These are phyloP conservation scores for Elaeagnus macrophylla DNA, from an alignment of 306 rosid species.

Conservation along the genomic window DNA sequence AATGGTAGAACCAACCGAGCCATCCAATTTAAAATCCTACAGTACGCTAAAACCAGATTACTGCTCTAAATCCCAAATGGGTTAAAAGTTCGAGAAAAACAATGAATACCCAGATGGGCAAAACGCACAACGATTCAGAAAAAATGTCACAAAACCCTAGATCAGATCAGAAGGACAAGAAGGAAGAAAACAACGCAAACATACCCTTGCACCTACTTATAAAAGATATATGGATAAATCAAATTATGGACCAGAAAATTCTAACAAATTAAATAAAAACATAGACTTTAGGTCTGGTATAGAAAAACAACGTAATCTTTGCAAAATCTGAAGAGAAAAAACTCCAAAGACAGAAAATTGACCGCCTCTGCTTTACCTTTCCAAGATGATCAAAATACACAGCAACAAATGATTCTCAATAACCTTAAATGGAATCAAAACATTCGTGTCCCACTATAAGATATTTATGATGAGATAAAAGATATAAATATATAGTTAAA, in stretches of 20 bases:
- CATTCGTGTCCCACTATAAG: not conserved
- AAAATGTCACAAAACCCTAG: constrained; percentile 27
- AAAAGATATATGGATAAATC: constrained; percentile 32
- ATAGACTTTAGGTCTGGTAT: not conserved
- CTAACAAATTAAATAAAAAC: constrained; percentile 14
- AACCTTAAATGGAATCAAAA: not conserved
- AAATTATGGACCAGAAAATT: constrained; percentile 39
- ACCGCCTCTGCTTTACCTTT: constrained; percentile 11
- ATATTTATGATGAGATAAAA: not conserved
- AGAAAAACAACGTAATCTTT: not conserved
- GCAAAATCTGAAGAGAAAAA: not conserved
- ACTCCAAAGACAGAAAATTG: not conserved
- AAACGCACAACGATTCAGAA: constrained; percentile 17
- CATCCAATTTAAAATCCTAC: constrained; percentile 30
- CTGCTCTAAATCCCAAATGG: not conserved
- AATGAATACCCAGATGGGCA: constrained; percentile 22
- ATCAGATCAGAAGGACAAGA: constrained; percentile 20
- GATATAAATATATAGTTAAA: not conserved
- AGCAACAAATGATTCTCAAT: constrained; percentile 4
- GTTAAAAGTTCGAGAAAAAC: constrained; percentile 1
- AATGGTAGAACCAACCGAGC: constrained; percentile 48
- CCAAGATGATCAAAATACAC: constrained; percentile 20
- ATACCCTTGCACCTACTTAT: constrained; percentile 17
- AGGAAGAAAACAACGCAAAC: constrained; percentile 1
- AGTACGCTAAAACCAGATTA: constrained; percentile 11